phyloP scores from a whole-genome alignment of 2,329 filamentous ascomycete species.

The Alternaria sp. region DNA sequence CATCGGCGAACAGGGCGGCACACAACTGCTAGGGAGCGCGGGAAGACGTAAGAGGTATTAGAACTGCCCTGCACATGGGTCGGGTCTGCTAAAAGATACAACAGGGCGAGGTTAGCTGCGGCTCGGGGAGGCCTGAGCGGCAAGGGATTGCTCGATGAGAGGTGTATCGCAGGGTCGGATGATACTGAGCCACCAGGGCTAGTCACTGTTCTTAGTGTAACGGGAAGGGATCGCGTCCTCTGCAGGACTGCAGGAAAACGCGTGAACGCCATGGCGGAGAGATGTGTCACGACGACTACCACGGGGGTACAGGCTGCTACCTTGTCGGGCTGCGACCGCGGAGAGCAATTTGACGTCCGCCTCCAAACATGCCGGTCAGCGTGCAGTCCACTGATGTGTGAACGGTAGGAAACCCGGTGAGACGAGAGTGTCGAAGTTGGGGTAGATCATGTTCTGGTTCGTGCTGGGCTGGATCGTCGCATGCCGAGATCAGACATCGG shows the following conservation, averaged over 20 bases:
- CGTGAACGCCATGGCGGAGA: conserved; percentile 34
- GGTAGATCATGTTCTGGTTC: conserved; percentile 15
- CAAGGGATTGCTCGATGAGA: conserved; percentile 41
- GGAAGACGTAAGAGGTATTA: conserved; percentile 29
- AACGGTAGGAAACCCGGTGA: conserved; percentile 10
- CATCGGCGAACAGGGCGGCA: conserved; percentile 36
- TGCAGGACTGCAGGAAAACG: conserved; percentile 25
- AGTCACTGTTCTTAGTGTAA: conserved; percentile 34
- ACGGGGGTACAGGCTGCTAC: conserved; percentile 44
- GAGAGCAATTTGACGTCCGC: conserved; percentile 21
- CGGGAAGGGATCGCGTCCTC: conserved; percentile 31
- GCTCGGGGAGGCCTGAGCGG: conserved; percentile 21
- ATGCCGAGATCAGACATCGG: conserved; percentile 28
- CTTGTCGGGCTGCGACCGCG: conserved; percentile 29
- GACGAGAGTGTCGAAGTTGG: conserved; percentile 1
- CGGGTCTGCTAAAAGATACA: conserved; percentile 23
- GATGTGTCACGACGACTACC: conserved; percentile 38
- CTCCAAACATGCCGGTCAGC: conserved; percentile 15
- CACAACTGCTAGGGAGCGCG: conserved; percentile 24
- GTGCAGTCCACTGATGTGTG: conserved; percentile 11
- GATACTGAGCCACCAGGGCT: conserved; percentile 35
- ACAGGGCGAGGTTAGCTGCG: conserved; percentile 37
- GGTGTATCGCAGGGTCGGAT: conserved; percentile 24
- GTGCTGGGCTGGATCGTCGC: conserved; percentile 22
- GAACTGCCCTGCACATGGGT: conserved; percentile 28